Evolutionary conservation across 2,329 filamentous ascomycete species (phyloP), one percentile per base, ranked within the genome.

Genomic region (Cladosporium sphaerospermum): DNA sequence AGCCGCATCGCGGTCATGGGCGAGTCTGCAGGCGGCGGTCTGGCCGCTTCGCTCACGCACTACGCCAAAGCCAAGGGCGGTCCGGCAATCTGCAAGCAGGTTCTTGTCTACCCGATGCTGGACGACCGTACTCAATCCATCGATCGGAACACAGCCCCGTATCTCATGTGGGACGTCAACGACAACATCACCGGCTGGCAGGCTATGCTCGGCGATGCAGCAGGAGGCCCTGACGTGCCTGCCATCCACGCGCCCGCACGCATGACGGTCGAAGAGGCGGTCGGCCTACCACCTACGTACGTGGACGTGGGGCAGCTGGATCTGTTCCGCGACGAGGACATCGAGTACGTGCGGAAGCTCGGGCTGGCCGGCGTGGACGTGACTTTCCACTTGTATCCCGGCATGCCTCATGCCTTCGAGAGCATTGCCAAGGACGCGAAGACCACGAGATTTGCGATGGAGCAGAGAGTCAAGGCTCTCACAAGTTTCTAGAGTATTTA

Each of bases 61-160:
- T 62, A 71, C 54, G 71, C 71, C 45, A 62, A 61, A 41, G 42
- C 43, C 9, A 44, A 57, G n/a, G 18, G 44, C 7, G 56, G 54
- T 1, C 71, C 60, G 50, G 62, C 57, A 36, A 57, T 69, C 53
- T 68, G 61, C 42, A 72, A 69, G 62, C 69, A 75, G 61, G 65
- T 77, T 41, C 66, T 78, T 9, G 63, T 73, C 45, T 73, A 73
- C 47, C 74, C 73, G 3, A 78, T 78, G 75, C 62, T 78, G 13
- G 74, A 78, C 58, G 71, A 77, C 56, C 61, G 68, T 42, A 69
- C 64, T 36, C 62, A 65, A 10, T 55, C 56, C 9, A 66, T 65
- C 31, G 62, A 64, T 11, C 54, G 56, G 16, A 66, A 71, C 16
- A 65, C 71, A 45, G 64, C 66, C 16, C 59, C 60, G 3, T 63